These are phyloP conservation scores for Suillus spraguei DNA, from an alignment of 768 basidiomycete genomes.

Conservation along the genomic window DNA sequence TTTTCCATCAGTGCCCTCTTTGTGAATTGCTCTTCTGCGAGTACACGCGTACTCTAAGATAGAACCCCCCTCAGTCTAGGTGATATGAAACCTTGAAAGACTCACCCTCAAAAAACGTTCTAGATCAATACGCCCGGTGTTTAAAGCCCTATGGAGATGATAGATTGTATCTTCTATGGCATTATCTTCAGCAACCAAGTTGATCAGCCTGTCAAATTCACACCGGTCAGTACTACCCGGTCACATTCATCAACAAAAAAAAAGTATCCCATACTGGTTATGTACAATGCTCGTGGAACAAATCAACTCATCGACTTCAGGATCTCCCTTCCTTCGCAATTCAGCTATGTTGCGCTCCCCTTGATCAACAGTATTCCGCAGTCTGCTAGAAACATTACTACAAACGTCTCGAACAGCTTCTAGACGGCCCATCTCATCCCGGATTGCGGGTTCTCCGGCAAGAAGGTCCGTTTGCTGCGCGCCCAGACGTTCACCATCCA, in stretches of 20 bases:
- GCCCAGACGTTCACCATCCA: constrained; percentile 75
- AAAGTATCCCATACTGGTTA: constrained; percentile 71
- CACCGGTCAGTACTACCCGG: constrained; percentile 20
- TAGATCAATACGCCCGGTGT: constrained; percentile 88
- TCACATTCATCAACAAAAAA: neutral
- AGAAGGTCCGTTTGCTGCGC: constrained; percentile 84
- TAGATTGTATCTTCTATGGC: constrained; percentile 99
- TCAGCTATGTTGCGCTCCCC: constrained; percentile 79
- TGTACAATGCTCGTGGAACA: constrained; percentile 96
- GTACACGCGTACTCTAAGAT: constrained; percentile 72
- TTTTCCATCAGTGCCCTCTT: constrained; percentile 94
- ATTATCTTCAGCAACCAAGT: constrained; percentile 98
- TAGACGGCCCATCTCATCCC: constrained; percentile 93
- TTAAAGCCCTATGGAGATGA: constrained; percentile 92
- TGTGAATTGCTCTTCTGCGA: constrained; percentile 97
- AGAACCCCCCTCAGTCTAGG: constrained; percentile 20
- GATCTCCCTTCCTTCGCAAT: constrained; percentile 81
- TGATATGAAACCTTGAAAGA: constrained; percentile 22
- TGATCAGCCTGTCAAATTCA: constrained; percentile 71
- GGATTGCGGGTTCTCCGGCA: constrained; percentile 89
- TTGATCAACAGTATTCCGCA: constrained; percentile 61
- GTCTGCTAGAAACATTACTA: constrained; percentile 68
- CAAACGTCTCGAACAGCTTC: constrained; percentile 95
- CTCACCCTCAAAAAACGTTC: constrained; percentile 90
- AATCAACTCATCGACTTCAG: constrained; percentile 94